Base-by-base conservation (phyloP, 148 eudicot species). In the Amaranthus palmeri region DNA sequence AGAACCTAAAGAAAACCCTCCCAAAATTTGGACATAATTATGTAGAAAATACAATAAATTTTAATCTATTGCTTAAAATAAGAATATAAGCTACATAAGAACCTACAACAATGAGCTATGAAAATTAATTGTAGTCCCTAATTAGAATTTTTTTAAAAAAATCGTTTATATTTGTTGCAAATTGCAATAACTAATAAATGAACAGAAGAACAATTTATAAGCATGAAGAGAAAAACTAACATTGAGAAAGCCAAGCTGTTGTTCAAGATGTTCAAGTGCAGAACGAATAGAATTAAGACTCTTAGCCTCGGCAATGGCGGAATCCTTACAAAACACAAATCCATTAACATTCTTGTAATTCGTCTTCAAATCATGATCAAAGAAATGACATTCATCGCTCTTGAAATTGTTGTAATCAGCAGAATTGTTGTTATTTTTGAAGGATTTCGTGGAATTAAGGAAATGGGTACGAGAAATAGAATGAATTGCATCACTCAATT, bases 401-500 rank as follows among this genome's bases (percentile, higher is more conserved):
- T 74, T 60, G 58, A 49, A 63, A 68, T 44, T 44, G 10, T 43
- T 13, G 8, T 15, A 6, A 0, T 64, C 68, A 15, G 50, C 52
- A 3, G 57, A 66, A 13, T 71, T 70, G 45, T 77, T 66, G 53
- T 69, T 79, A 25, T 25, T 25, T 65, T 76, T 71, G 49, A 65
- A 70, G 57, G 82, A 74, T 71, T 92, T 87, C 66, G 88, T 48
- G 75, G 92, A 83, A 44, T 75, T 79, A 59, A 88, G 79, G 78
- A 86, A 95, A 71, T 95, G 96, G 74, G 89, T 72, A 43, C 96
- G 75, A 47, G 97, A 87, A 59, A 91, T 81, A 0, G 97, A 81
- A 83, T 83, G 98, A 67, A 93, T 93, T 18, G 95, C 95, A 74
- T 93, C 98, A 79, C 98, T 93, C 56, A 93, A 88, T 74, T 89